Evolutionary conservation across 805 yeast species (phyloP), one percentile per base, ranked within the genome.

Genomic region (Kuraishia capsulata): DNA sequence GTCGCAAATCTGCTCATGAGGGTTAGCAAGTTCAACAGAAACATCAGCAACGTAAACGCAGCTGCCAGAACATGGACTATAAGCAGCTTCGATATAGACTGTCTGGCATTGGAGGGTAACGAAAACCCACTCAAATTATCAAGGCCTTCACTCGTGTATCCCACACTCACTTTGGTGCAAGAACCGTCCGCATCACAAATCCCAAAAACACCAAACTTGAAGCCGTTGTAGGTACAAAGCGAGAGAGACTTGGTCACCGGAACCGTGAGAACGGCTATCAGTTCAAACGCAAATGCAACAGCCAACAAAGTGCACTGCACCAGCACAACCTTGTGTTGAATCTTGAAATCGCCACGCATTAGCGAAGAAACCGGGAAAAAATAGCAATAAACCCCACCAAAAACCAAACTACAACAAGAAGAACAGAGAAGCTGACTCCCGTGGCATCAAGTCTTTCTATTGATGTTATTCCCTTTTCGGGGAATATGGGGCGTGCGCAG

Each of bases 201-300:
- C 2, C 90, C 90, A 57, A 79, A 79, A 1, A 81, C 84, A 2
- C 90, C 90, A 50, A 77, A 82, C 44, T 60, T 54, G 50, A 65
- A 65, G 16, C 67, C 73, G 17, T 62, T 59, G 50, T 63, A 74
- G 2, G 65, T 54, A 36, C 82, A 71, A 2, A 82, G 63, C 3
- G 71, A 49, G 20, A 81, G 62, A 17, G 44, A 42, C 9, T 53
- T 49, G 0, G 82, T 69, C 13, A 81, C 56, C 0, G 90, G 90
- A 2, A 69, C 78, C 0, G 87, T 65, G 6, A 81, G 46, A 4
- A 78, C 69, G 1, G 87, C 71, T 2, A 80, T 51, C 14, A 80
- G 53, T 46, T 80, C 82, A 39, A 80, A 67, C 2, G 70, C 70
- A 43, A 78, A 65, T 1, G 85, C 69, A 4, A 76, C 51, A 4